Conservation (phyloP, 2,329 filamentous ascomycete genomes). For the Zarea fungicola region DNA sequence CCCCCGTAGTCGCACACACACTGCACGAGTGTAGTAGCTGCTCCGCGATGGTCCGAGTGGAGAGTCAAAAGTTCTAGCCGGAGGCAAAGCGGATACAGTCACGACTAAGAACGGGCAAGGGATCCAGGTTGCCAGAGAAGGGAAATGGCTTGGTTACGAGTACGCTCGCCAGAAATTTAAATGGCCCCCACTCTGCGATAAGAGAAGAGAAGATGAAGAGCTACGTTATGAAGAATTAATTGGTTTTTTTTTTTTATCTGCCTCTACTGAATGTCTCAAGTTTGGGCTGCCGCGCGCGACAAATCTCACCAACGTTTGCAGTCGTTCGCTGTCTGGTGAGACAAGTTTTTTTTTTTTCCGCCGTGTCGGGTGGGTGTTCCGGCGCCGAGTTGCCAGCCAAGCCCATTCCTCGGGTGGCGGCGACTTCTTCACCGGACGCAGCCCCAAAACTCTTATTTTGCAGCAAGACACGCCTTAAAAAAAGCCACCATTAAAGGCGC, state of each 20-base stretch:
- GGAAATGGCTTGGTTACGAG: too few species aligned
- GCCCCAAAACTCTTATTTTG: background rate
- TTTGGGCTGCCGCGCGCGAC: too few species aligned
- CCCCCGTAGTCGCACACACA: slow-evolving; percentile 10
- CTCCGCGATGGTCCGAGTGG: slow-evolving; percentile 14
- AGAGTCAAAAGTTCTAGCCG: too few species aligned
- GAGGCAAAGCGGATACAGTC: slow-evolving; percentile 13
- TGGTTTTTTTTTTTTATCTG: too few species aligned
- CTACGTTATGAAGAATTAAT: too few species aligned
- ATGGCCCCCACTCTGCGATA: slow-evolving; percentile 2
- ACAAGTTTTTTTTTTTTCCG: background rate
- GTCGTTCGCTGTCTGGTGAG: background rate
- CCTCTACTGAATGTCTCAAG: too few species aligned
- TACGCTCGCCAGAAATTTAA: too few species aligned
- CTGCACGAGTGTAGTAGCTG: slow-evolving; percentile 8
- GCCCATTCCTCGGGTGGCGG: slow-evolving; percentile 5
- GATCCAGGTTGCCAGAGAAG: background rate
- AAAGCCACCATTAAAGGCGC: too few species aligned
- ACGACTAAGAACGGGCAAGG: slow-evolving; percentile 10
- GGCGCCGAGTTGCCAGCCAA: slow-evolving; percentile 3
- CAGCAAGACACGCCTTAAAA: background rate
- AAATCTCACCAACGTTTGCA: background rate
- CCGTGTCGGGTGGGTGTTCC: slow-evolving; percentile 5
- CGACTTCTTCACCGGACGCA: slow-evolving; percentile 8
- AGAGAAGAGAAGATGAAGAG: too few species aligned